Evolutionary conservation across 2,329 filamentous ascomycete genomes (phyloP).

Genomic region (Huntiella bhutanensis): DNA sequence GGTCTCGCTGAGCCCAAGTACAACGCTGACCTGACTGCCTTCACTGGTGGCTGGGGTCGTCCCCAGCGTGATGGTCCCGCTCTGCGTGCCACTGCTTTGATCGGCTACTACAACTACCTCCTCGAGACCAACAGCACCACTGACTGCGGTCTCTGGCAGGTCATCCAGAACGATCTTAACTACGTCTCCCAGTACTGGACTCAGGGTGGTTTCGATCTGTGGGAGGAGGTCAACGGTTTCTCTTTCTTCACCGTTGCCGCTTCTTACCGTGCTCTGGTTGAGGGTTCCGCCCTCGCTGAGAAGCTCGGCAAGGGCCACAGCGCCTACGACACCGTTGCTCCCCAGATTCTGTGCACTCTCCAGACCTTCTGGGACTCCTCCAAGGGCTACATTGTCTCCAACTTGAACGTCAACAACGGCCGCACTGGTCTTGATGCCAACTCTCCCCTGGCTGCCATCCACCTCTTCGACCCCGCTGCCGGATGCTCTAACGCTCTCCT

Average conservation of each 20-base stretch:
- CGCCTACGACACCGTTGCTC: constrained; percentile 44
- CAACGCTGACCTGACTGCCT: constrained; percentile 42
- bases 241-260: constrained; percentile 63
- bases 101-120: constrained; percentile 54
- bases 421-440: constrained; percentile 56
- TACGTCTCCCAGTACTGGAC: constrained; percentile 62
- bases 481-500: constrained; percentile 53
- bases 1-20: constrained; percentile 59
- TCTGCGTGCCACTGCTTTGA: constrained; percentile 54
- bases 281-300: constrained; percentile 48
- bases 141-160: constrained; percentile 42
- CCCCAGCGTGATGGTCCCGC: constrained; percentile 67
- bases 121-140: constrained; percentile 43
- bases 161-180: constrained; percentile 55
- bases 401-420: constrained; percentile 33
- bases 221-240: constrained; percentile 61
- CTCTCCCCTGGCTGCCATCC: constrained; percentile 45
- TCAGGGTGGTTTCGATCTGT: constrained; percentile 51
- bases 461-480: constrained; percentile 47
- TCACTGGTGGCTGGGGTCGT: constrained; percentile 51
- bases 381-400: constrained; percentile 45
- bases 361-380: constrained; percentile 52
- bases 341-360: constrained; percentile 53
- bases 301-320: constrained; percentile 40
- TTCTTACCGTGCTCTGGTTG: constrained; percentile 48